A percentile compares a stretch with the other conserved stretches of the same genome.
phyloP scores from a whole-genome alignment of 257 asterid species.

The Sherardia arvensis region DNA sequence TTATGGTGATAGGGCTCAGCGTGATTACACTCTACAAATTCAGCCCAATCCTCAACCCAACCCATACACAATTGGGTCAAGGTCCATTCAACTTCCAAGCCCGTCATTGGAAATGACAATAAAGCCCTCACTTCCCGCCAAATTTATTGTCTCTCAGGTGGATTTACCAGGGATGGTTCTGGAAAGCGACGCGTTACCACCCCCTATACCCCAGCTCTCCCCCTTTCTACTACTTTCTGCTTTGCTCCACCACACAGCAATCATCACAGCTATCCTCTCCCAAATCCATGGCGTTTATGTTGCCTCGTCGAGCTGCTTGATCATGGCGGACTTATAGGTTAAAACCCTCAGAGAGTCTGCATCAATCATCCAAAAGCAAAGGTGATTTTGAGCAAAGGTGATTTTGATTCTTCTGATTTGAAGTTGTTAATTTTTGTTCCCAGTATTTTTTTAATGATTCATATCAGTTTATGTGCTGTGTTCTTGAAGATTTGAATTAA shows the following conservation, averaged over 20 bases:
- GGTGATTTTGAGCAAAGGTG: background rate
- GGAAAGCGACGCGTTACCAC: background rate
- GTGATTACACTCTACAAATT: too few relatives aligned
- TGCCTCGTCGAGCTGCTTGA: background rate
- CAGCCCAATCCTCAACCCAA: too few relatives aligned
- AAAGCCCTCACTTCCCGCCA: conserved; percentile 7
- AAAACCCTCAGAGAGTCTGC: background rate
- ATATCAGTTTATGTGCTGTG: background rate
- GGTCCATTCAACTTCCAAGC: too few relatives aligned
- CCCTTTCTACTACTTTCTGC: background rate
- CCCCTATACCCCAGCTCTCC: background rate
- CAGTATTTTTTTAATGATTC: background rate
- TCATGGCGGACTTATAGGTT: background rate
- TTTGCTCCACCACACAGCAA: background rate
- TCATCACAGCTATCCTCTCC: background rate
- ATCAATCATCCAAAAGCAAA: background rate
- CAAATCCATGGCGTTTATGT: background rate
- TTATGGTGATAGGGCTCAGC: too few relatives aligned
- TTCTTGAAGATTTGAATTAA: background rate
- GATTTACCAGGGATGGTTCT: background rate
- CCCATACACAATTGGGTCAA: too few relatives aligned
- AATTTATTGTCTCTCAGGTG: background rate
- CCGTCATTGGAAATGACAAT: too few relatives aligned
- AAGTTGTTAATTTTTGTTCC: background rate
- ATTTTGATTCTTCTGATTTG: background rate